Conservation (phyloP, 1,284 basidiomycete genomes). For the Ustilago shanxiensis region DNA sequence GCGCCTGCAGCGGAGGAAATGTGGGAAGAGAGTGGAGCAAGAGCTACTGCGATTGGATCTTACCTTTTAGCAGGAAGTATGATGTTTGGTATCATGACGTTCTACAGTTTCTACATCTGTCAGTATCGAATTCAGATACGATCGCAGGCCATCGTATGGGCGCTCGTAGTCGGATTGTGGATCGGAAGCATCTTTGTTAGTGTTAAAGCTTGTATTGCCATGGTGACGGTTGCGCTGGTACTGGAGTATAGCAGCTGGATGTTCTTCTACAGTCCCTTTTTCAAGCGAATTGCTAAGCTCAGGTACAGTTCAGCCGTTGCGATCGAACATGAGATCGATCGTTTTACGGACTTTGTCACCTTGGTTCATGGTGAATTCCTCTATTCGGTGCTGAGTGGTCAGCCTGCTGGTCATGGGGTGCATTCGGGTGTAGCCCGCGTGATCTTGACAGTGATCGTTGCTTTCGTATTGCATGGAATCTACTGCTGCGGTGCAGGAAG, state of each 20-base stretch:
- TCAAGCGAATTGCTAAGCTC: conserved; percentile 54
- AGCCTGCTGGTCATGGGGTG: conserved; percentile 55
- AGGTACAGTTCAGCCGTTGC: conserved; percentile 56
- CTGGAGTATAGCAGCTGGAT: conserved; percentile 55
- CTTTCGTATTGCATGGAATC: conserved; percentile 53
- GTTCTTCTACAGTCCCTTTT: conserved; percentile 54
- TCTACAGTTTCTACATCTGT: conserved; percentile 61
- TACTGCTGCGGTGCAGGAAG: conserved; percentile 51
- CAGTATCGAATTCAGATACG: conserved; percentile 62
- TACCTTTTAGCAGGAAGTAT: conserved; percentile 54
- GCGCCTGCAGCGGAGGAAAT: conserved; percentile 43
- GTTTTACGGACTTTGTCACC: conserved; percentile 62
- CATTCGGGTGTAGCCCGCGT: conserved; percentile 50
- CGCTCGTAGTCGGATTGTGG: conserved; percentile 44
- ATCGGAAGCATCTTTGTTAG: conserved; percentile 58
- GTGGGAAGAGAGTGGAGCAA: conserved; percentile 35
- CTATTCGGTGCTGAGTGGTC: conserved; percentile 42
- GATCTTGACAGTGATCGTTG: conserved; percentile 49
- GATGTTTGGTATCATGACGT: conserved; percentile 37
- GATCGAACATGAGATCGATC: conserved; percentile 65
- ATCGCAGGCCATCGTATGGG: conserved; percentile 37
- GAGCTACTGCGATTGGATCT: conserved; percentile 54
- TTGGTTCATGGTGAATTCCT: conserved; percentile 61
- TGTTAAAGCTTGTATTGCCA: conserved; percentile 48
- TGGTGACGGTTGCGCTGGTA: conserved; percentile 49